Evolutionary conservation across 768 basidiomycete species (phyloP), one percentile per base, ranked within the genome.

Genomic region (Rhizopogon roseolus): DNA sequence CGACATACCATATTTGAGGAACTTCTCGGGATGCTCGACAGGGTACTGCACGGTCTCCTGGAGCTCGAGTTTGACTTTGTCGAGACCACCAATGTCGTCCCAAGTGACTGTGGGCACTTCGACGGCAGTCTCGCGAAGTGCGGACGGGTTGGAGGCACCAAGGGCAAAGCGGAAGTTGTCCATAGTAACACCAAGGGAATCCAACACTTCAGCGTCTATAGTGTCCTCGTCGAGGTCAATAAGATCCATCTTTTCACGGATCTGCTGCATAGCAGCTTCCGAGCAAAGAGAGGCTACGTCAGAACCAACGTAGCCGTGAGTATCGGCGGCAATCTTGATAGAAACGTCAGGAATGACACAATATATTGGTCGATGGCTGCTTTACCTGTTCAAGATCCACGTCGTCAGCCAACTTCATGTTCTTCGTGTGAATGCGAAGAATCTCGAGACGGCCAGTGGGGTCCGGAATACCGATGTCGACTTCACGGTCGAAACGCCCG

Each of bases 1-100:
- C 27, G 93, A 93, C 97, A 99, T 98, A 62, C 97, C 97, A 66
- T 99, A 99, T 79, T 99, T 99, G 88, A 99, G 80, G 93, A 98
- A 99, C 78, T 99, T 99, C 71, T 99, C 97, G 57, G 97, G 97
- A 69, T 98, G 97, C 73, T 99, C 97, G 71, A 98, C 97, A 50
- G 97, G 97, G 78, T 99, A 99, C 69, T 98, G 96, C 1, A 99
- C 96, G 10, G 97, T 99, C 76, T 99, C 97, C 70, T 99, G 97
- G 51, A 99, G 80, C 75, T 99, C 97, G 75, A 83, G 85, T 78
- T 99, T 98, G 88, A 99, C 97, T 74, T 98, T 98, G 55, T 97
- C 95, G 74, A 99, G 84, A 75, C 97, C 97, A 84, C 97, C 97
- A 66, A 99, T 86, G 63, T 99, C 97, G 84, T 94, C 88, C 97